Base-by-base conservation (phyloP, 495 filamentous ascomycete genomes). In the Chaetomidium leptoderma region DNA sequence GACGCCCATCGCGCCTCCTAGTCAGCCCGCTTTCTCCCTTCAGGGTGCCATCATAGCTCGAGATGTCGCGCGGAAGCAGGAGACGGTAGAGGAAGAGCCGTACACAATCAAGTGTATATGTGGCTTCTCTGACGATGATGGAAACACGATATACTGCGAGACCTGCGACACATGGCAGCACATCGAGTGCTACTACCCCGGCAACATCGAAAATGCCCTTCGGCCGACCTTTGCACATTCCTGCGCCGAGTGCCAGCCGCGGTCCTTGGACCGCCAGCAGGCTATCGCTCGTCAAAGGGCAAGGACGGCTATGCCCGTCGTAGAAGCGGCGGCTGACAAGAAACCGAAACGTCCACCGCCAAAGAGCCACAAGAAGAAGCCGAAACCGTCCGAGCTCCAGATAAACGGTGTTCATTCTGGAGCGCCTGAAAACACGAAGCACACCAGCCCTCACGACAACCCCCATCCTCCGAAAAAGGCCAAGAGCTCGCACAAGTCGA, bases 41-140 rank as follows among this genome's bases (percentile, higher is more conserved):
- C 74, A 76, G 59, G 77, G 77, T 42, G 76, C 79, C 61, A 70
- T 73, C 63, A 30, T 68, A 16, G 67, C 70, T 59, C 82, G 81
- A 74, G 81, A 85, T 76, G 81, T 78, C 55, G 70, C 77, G 60
- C 78, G 82, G 57, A 76, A 74, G 69, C 66, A 69, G 55, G 69
- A 75, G 70, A 64, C 78, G 61, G 75, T 80, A 68, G 90, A 92
- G 62, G 89, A 95, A 72, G 91, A 95, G 70, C 88, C 89, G 44
- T 95, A 92, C 70, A 93, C 88, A 64, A 99, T 99, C 78, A 95
- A 92, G 79, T 99, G 93, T 81, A 92, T 97, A 63, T 99, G 93
- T 75, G 81, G 84, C 66, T 97, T 85, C 69, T 63, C 82, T 66
- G 91, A 96, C 77, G 93, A 97, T 80, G 93, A 99, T 78, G 93